phyloP scores from a whole-genome alignment of 2,329 filamentous ascomycete species.

The Phialophora chinensis region DNA sequence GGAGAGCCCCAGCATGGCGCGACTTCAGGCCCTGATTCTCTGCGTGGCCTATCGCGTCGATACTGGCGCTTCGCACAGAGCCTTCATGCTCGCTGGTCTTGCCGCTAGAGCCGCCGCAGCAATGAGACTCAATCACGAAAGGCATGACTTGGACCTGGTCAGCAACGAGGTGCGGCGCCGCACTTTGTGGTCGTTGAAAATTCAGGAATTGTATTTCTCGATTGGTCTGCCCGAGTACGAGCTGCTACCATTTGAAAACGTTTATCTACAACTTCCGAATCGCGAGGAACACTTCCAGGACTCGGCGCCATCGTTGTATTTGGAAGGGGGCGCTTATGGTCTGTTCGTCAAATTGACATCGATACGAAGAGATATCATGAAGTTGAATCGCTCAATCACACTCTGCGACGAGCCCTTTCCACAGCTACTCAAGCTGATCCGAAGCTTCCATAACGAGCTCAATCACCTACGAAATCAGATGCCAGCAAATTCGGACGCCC shows the following conservation, averaged over 20 bases:
- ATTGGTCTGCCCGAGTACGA: slow-evolving; percentile 9
- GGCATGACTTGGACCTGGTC: slow-evolving; percentile 9
- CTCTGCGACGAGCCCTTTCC: slow-evolving; percentile 7
- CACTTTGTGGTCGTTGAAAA: slow-evolving; percentile 10
- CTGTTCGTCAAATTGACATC: slow-evolving; percentile 7
- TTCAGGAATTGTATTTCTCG: slow-evolving; percentile 9
- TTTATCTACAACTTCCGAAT: slow-evolving; percentile 6
- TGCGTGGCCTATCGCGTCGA: slow-evolving; percentile 2
- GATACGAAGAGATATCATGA: slow-evolving; percentile 12
- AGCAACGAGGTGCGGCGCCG: slow-evolving; percentile 13
- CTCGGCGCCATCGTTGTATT: neutral
- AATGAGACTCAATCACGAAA: slow-evolving; percentile 10
- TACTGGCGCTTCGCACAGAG: neutral
- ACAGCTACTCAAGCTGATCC: slow-evolving; percentile 3
- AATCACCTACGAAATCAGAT: neutral
- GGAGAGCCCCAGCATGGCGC: slow-evolving; percentile 8
- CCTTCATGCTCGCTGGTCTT: slow-evolving; percentile 8
- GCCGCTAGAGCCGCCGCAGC: slow-evolving; percentile 4
- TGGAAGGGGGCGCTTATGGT: neutral
- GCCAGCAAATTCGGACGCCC: neutral
- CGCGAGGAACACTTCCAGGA: neutral
- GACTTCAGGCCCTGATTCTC: slow-evolving; percentile 7
- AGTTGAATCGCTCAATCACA: slow-evolving; percentile 3
- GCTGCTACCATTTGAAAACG: slow-evolving; percentile 3
- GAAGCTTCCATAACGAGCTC: neutral